phyloP scores from a whole-genome alignment of 2,329 filamentous ascomycete genomes.

The Zymoseptoria brevis region DNA sequence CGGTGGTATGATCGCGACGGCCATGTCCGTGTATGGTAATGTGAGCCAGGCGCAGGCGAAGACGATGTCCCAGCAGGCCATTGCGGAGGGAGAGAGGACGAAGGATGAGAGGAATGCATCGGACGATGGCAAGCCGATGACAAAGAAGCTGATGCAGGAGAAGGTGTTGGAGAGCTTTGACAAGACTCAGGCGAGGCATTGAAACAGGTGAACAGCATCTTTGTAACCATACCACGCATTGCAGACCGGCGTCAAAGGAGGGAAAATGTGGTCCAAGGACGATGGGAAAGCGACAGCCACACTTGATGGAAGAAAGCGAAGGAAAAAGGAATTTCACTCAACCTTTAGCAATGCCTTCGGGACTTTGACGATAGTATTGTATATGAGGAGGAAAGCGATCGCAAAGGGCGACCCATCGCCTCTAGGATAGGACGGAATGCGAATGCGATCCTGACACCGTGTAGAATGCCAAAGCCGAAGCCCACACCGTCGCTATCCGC shows the following conservation, averaged over 20 bases:
- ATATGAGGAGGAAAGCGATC: background rate
- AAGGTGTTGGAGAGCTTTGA: slow-evolving; percentile 36
- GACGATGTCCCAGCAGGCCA: slow-evolving; percentile 49
- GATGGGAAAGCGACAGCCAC: background rate
- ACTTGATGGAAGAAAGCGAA: background rate
- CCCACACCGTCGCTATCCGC: background rate
- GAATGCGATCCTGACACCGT: background rate
- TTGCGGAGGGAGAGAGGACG: slow-evolving; percentile 8
- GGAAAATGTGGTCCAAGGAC: background rate
- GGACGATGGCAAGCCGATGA: slow-evolving; percentile 7
- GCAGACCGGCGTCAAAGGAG: background rate
- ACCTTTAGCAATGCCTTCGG: background rate
- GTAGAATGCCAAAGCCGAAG: background rate
- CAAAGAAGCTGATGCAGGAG: slow-evolving; percentile 28
- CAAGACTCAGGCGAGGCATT: slow-evolving; percentile 30
- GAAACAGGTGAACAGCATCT: slow-evolving; percentile 4
- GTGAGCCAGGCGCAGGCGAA: slow-evolving; percentile 73
- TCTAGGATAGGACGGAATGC: background rate
- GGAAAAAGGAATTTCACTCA: background rate
- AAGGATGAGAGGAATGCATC: slow-evolving; percentile 2
- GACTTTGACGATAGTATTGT: background rate
- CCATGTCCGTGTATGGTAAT: slow-evolving; percentile 91
- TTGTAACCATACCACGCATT: background rate
- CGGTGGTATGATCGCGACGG: slow-evolving; percentile 91
- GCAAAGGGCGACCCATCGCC: background rate